These are phyloP conservation scores for Teunomyces pallodes DNA, from an alignment of 805 yeast species.

Conservation along the genomic window DNA sequence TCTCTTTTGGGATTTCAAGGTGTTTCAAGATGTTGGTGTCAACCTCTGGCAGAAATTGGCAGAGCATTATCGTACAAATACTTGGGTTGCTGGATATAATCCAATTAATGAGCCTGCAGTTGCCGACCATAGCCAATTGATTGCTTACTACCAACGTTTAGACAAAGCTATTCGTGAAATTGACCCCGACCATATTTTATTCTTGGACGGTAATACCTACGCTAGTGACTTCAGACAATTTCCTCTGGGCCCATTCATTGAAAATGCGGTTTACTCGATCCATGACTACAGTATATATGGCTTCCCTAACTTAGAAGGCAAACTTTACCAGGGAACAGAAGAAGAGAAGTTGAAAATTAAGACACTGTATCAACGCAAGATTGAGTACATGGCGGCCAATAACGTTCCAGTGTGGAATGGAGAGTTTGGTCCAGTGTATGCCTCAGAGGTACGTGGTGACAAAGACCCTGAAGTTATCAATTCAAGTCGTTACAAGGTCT, in stretches of 20 bases:
- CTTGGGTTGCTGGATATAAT: conserved; percentile 55
- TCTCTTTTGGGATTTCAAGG: conserved; percentile 48
- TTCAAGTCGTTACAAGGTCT: conserved; percentile 37
- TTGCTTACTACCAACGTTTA: conserved; percentile 35
- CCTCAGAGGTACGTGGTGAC: conserved; percentile 43
- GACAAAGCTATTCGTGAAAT: conserved; percentile 41
- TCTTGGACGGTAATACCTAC: conserved; percentile 50
- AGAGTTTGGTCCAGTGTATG: conserved; percentile 52
- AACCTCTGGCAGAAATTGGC: conserved; percentile 48
- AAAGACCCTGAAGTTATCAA: conserved; percentile 35
- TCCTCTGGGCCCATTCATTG: conserved; percentile 31
- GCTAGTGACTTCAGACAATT: conserved; percentile 50
- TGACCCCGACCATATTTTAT: conserved; percentile 49
- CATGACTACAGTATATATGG: conserved; percentile 48
- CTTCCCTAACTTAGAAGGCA: conserved; percentile 38
- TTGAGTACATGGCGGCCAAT: conserved; percentile 38
- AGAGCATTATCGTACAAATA: conserved; percentile 43
- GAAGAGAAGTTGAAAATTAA: conserved; percentile 35
- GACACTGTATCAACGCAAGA: conserved; percentile 41
- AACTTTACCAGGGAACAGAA: conserved; percentile 31
- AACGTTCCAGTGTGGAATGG: conserved; percentile 55
- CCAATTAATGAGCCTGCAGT: conserved; percentile 54
- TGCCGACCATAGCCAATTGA: conserved; percentile 40
- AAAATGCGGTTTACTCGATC: conserved; percentile 49
- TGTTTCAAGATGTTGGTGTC: conserved; percentile 46